Percentiles rank a stretch among this genome's conserved stretches.
Evolutionary conservation across 495 filamentous ascomycete genomes (phyloP).

Genomic region (Pyrenula aspistea): DNA sequence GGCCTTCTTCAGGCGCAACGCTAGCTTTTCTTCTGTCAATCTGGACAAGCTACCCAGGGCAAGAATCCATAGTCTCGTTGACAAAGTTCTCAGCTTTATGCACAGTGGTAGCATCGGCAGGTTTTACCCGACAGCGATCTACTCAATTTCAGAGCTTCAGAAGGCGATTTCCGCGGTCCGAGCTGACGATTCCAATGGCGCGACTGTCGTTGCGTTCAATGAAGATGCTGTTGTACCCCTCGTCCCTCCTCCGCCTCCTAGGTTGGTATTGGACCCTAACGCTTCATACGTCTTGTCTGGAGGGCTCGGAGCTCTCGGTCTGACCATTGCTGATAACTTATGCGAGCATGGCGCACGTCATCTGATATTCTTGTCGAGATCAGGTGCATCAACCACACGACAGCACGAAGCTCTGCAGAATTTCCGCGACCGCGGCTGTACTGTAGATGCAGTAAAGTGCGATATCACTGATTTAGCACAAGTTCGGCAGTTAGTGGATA

Average conservation of each 20-base stretch:
- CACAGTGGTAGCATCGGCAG: conserved; percentile 4
- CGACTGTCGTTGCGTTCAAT: conserved; percentile 38
- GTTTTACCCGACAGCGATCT: conserved; percentile 21
- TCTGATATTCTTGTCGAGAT: conserved; percentile 40
- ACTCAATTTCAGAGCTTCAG: conserved; percentile 25
- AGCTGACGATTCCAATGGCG: conserved; percentile 38
- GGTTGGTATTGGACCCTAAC: conserved; percentile 8
- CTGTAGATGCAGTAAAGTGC: conserved; percentile 17
- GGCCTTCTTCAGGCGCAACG: neutral
- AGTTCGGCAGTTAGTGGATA: neutral
- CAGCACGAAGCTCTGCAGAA: neutral
- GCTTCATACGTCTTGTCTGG: conserved; percentile 43
- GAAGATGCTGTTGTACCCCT: conserved; percentile 12
- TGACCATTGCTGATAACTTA: conserved; percentile 41
- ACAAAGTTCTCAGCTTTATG: neutral
- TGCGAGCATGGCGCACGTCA: conserved; percentile 35
- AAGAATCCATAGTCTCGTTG: no score
- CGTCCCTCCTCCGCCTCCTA: neutral
- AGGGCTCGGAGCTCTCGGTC: conserved; percentile 44
- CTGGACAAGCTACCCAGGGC: no score
- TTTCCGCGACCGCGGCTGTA: neutral
- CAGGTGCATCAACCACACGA: conserved; percentile 13
- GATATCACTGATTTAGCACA: conserved; percentile 20
- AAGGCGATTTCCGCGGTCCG: conserved; percentile 45
- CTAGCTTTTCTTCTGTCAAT: neutral